Evolutionary conservation across 2,329 filamentous ascomycete species (phyloP), one percentile per base, ranked within the genome.

Genomic region (Coleophoma cylindrospora): DNA sequence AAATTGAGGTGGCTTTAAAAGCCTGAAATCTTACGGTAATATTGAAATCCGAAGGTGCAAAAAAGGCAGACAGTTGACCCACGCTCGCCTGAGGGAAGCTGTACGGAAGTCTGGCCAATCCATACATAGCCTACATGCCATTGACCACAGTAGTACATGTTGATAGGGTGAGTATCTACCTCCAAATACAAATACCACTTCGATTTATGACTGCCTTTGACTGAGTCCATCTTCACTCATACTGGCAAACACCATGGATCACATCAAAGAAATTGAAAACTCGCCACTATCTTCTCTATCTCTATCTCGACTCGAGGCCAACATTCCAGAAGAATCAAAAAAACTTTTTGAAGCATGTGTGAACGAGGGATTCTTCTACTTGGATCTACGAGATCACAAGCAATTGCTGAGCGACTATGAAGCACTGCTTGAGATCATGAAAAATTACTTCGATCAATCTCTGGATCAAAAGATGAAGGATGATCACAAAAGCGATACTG

Each of bases 381-480:
- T 51, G 36, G 40, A 51, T 40, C 40, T 51, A 22, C 33, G 21
- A 27, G 36, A 40, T 38, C 36, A 46, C 32, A n/a, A 17, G 34
- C 38, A 51, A 27, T 43, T 51, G 14, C 34, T 47, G 13, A 40
- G 46, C 17, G 33, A 41, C 21, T 51, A 40, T 36, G 40, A 49
- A 32, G 34, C 19, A n/a, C 33, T 49, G 32, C 45, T 51, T 22
- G 37, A 40, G 14, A 47, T 47, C 21, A 51, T 51, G 38, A 43
- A 47, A 34, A 10, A 5, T 15, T 51, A 51, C 27, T 51, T 51
- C 22, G 45, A 38, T 11, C 38, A 51, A 47, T 14, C 44, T 43
- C 44, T 48, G n/a, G 49, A 51, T 15, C 15, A 44, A 15, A 47
- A 51, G 44, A 51, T 47, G 44, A 32, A 51, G 17, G 49, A 51